Percentiles rank a stretch among this genome's conserved stretches.
Conservation (phyloP, 164 flowering plant species). For the Berberis vulgaris region DNA sequence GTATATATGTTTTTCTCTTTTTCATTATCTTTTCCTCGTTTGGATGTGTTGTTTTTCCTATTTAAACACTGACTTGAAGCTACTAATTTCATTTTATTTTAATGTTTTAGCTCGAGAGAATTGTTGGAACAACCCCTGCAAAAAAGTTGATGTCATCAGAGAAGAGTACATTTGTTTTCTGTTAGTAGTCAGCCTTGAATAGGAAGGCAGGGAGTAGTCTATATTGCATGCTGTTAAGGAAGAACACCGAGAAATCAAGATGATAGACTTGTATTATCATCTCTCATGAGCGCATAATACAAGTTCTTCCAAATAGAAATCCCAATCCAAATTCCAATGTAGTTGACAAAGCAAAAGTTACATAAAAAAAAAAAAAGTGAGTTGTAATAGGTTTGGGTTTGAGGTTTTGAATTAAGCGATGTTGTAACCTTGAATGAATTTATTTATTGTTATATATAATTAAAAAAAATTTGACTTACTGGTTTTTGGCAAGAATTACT, state of each 20-base stretch:
- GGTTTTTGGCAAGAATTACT: no score
- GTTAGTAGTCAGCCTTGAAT: slow-evolving; percentile 13
- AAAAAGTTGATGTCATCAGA: slow-evolving; percentile 64
- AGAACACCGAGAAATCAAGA: not conserved
- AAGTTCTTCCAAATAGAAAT: no score
- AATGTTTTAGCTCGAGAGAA: slow-evolving; percentile 66
- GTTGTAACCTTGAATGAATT: no score
- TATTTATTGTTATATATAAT: no score
- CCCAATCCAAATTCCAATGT: no score
- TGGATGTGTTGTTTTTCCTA: not conserved
- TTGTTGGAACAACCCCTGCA: slow-evolving; percentile 57
- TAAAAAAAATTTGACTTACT: no score
- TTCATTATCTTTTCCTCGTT: not conserved
- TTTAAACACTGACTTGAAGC: not conserved
- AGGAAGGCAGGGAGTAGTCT: not conserved
- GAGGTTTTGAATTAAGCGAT: no score
- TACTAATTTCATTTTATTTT: not conserved
- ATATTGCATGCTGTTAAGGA: slow-evolving; percentile 14
- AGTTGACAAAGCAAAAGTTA: no score
- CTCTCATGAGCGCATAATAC: no score
- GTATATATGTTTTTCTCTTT: not conserved
- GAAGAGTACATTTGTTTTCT: slow-evolving; percentile 49
- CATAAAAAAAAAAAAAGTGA: no score
- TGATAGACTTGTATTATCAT: no score
- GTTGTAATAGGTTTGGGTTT: no score